These are phyloP conservation scores for Elaeis guineensis DNA, from an alignment of 176 grass and related monocot genomes.

Conservation along the genomic window DNA sequence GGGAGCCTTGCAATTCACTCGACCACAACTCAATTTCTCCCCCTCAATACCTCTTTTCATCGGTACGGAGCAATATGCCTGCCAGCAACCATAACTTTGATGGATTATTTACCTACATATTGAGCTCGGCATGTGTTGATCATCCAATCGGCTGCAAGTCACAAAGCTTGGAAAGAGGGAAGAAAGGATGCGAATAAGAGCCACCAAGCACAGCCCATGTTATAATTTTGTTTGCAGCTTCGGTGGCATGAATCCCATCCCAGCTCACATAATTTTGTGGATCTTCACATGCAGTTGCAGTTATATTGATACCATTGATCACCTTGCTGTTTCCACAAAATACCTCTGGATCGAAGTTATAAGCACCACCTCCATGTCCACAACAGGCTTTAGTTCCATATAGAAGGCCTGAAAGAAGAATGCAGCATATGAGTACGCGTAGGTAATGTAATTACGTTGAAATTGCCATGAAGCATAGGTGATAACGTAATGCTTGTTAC, in stretches of 20 bases:
- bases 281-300: conserved; percentile 34
- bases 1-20: too few relatives aligned
- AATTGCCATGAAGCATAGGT: too few relatives aligned
- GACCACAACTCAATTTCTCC: too few relatives aligned
- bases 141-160: conserved; percentile 20
- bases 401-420: conserved; percentile 32
- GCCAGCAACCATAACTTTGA: too few relatives aligned
- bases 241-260: conserved; percentile 73
- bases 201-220: conserved; percentile 29
- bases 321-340: conserved; percentile 54
- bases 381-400: conserved; percentile 57
- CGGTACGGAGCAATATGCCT: too few relatives aligned
- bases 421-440: too few relatives aligned
- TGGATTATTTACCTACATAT: too few relatives aligned
- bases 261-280: conserved; percentile 62
- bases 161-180: conserved; percentile 33
- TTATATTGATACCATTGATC: conserved; percentile 25
- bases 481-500: too few relatives aligned
- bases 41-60: too few relatives aligned
- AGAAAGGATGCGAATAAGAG: conserved; percentile 30
- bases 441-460: too few relatives aligned
- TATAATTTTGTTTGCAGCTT: conserved; percentile 52
- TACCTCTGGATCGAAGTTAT: conserved; percentile 41
- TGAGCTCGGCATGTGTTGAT: neutral
- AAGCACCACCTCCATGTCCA: conserved; percentile 36